Percentiles rank a stretch among this genome's conserved stretches.
Conservation (phyloP, 805 yeast species). For the Sugiyamaella americana region DNA sequence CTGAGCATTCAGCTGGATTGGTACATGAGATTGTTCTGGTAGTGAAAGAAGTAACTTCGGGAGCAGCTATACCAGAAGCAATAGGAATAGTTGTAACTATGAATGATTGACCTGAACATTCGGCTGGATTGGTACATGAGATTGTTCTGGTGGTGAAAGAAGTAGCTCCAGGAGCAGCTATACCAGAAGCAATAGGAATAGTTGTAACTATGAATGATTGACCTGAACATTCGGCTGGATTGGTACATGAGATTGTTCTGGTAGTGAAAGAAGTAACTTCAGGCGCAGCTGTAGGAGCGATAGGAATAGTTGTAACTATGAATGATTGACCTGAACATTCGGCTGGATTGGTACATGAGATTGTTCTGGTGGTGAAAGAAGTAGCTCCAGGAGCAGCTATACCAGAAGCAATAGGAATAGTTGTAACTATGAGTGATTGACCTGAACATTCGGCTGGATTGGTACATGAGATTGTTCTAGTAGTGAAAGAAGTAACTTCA, state of each 20-base stretch:
- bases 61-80: not conserved
- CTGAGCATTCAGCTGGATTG: constrained; percentile 8
- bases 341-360: not conserved
- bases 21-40: constrained; percentile 5
- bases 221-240: constrained; percentile 9
- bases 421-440: not conserved
- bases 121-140: constrained; percentile 15
- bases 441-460: constrained; percentile 1
- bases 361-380: constrained; percentile 1
- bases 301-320: not conserved
- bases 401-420: not conserved
- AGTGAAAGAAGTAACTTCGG: constrained; percentile 1
- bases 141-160: constrained; percentile 7
- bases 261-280: constrained; percentile 1
- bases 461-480: constrained; percentile 3
- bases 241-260: constrained; percentile 1
- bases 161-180: not conserved
- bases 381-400: not conserved
- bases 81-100: constrained; percentile 4
- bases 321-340: not conserved
- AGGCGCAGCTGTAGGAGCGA: not conserved
- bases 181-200: not conserved
- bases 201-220: constrained; percentile 4
- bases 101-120: constrained; percentile 2
- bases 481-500: not conserved